A percentile compares a stretch with the other conserved stretches of the same genome.
Conservation (phyloP, 2,329 filamentous ascomycete species). For the Beauveria medogensis region DNA sequence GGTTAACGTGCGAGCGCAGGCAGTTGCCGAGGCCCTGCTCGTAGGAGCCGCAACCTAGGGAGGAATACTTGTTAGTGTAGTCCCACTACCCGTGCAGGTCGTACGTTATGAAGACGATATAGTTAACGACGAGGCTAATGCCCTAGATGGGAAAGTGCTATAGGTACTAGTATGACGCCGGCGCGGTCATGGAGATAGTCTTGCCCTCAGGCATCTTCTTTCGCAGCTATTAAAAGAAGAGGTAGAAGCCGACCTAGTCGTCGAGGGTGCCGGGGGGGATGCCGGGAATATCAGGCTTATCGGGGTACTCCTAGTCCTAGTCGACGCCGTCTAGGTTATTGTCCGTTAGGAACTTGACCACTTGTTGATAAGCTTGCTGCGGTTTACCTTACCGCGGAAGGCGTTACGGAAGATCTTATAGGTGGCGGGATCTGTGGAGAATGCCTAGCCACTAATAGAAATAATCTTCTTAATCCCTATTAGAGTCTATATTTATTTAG, state of each 20-base stretch:
- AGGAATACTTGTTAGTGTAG: slow-evolving; percentile 18
- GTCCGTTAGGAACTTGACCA: slow-evolving; percentile 29
- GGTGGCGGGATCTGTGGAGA: slow-evolving; percentile 13
- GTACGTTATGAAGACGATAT: slow-evolving; percentile 30
- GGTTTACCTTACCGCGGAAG: slow-evolving; percentile 20
- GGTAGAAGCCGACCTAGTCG: slow-evolving; percentile 13
- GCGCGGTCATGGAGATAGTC: slow-evolving; percentile 24
- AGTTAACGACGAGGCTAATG: slow-evolving; percentile 22
- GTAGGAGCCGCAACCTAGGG: slow-evolving; percentile 8
- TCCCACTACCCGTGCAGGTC: slow-evolving; percentile 29
- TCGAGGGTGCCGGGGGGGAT: slow-evolving; percentile 20
- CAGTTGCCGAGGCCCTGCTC: slow-evolving; percentile 21
- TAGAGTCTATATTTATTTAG: slow-evolving; percentile 21
- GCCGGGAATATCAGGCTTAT: slow-evolving; percentile 18
- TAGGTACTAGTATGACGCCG: slow-evolving; percentile 28
- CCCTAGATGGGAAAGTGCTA: slow-evolving; percentile 21
- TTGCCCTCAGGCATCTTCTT: slow-evolving; percentile 15
- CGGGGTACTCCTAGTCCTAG: slow-evolving; percentile 28
- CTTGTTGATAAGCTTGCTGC: slow-evolving; percentile 23
- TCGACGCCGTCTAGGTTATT: slow-evolving; percentile 31
- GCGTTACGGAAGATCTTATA: slow-evolving; percentile 16
- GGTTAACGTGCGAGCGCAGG: slow-evolving; percentile 28
- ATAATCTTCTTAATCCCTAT: slow-evolving; percentile 19
- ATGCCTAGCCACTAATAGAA: slow-evolving; percentile 23
- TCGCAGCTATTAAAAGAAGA: slow-evolving; percentile 12